These are phyloP conservation scores for Cubamyces sp. DNA, from an alignment of 768 basidiomycete species.

Conservation along the genomic window DNA sequence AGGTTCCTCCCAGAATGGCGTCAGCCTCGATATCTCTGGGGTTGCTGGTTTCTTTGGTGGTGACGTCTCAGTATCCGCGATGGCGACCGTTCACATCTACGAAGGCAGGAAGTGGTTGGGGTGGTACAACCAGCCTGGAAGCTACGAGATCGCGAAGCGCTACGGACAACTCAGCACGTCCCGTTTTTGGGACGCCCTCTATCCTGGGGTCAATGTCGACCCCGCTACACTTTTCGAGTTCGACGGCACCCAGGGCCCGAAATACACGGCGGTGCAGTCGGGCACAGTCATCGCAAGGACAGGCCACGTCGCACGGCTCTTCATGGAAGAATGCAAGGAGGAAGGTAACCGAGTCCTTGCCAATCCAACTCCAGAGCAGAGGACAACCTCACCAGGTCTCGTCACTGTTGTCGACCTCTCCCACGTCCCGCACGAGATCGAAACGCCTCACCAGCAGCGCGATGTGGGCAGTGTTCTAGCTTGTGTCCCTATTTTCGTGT, in stretches of 20 bases:
- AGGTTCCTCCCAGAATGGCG: neutral
- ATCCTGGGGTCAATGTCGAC: conserved; percentile 20
- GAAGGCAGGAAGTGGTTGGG: conserved; percentile 23
- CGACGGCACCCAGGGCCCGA: conserved; percentile 15
- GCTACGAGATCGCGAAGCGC: conserved; percentile 21
- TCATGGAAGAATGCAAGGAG: conserved; percentile 12
- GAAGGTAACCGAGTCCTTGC: neutral
- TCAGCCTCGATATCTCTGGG: conserved; percentile 23
- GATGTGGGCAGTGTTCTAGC: conserved; percentile 5
- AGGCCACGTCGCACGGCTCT: conserved; percentile 16
- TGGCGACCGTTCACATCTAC: conserved; percentile 24
- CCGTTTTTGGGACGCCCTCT: conserved; percentile 23
- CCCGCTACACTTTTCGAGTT: conserved; percentile 21
- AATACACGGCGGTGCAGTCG: conserved; percentile 11
- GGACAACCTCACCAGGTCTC: neutral
- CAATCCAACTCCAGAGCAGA: neutral
- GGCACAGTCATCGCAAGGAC: conserved; percentile 19
- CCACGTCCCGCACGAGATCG: neutral
- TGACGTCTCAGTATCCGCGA: conserved; percentile 19
- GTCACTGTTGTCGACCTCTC: conserved; percentile 10
- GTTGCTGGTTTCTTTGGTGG: conserved; percentile 22
- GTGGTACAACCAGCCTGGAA: conserved; percentile 25
- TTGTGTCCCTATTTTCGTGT: neutral
- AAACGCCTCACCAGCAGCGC: neutral
- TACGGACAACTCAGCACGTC: conserved; percentile 17